Evolutionary conservation across 805 yeast genomes (phyloP).

Genomic region (Suhomyces prunicola): DNA sequence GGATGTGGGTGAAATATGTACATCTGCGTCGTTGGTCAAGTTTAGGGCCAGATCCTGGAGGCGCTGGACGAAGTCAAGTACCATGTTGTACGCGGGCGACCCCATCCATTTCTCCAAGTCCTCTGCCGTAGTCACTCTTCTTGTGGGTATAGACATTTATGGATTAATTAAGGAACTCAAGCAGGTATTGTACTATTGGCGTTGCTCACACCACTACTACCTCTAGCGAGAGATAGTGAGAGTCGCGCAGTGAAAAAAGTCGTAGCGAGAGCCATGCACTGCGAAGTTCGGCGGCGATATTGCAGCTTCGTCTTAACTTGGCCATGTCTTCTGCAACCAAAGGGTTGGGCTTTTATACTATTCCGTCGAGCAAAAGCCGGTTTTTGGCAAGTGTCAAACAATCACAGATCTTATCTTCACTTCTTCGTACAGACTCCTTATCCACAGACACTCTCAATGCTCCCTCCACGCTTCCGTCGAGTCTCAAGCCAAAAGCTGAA

Average conservation of each 20-base stretch:
- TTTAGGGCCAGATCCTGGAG: slow-evolving; percentile 69
- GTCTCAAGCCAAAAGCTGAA: slow-evolving; percentile 23
- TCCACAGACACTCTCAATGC: slow-evolving; percentile 22
- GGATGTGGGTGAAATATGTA: slow-evolving; percentile 34
- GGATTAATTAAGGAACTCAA: no score
- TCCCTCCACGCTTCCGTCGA: slow-evolving; percentile 28
- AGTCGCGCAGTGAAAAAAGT: neutral
- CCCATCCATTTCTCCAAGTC: slow-evolving; percentile 64
- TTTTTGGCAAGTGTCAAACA: neutral
- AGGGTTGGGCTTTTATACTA: neutral
- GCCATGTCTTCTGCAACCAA: neutral
- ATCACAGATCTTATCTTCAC: neutral
- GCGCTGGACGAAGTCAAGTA: slow-evolving; percentile 53
- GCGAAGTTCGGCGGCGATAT: neutral
- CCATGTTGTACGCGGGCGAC: slow-evolving; percentile 46
- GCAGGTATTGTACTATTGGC: no score
- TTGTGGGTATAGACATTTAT: slow-evolving; percentile 1
- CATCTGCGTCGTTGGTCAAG: slow-evolving; percentile 46
- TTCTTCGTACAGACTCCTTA: neutral
- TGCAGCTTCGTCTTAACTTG: neutral
- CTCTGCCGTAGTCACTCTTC: slow-evolving; percentile 48
- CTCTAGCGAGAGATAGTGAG: neutral
- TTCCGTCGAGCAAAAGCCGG: neutral
- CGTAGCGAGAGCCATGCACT: neutral
- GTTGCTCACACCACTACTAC: neutral